Conservation (phyloP, 345 rosid genomes). For the Excoecaria agallocha region DNA sequence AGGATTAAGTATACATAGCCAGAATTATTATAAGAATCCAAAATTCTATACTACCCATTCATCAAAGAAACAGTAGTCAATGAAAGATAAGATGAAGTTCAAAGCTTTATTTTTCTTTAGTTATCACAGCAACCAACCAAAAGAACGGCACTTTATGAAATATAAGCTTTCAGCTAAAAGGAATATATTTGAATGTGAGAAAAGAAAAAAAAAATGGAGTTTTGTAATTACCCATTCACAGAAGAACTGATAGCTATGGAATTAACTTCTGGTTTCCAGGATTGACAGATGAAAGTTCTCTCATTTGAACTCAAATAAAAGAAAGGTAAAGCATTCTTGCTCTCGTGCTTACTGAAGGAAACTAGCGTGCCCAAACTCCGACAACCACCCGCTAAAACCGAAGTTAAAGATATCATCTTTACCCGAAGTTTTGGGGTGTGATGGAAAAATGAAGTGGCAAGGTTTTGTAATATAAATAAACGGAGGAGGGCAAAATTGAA, state of each 20-base stretch:
- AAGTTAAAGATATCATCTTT: constrained; percentile 37
- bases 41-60: background rate
- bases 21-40: background rate
- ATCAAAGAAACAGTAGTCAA: background rate
- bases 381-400: constrained; percentile 39
- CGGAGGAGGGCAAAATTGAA: no score
- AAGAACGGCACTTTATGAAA: background rate
- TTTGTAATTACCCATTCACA: constrained; percentile 41
- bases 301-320: constrained; percentile 21
- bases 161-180: background rate
- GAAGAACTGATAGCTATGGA: constrained; percentile 30
- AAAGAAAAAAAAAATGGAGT: background rate
- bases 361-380: constrained; percentile 41
- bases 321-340: constrained; percentile 4
- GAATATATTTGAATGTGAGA: background rate
- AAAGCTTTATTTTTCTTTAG: no score
- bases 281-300: constrained; percentile 33
- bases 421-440: background rate
- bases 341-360: constrained; percentile 21
- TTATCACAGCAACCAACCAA: no score
- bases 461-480: no score
- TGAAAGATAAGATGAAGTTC: no score
- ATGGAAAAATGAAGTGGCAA: no score
- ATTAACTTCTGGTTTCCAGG: constrained; percentile 32
- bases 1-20: no score